A percentile compares a stretch with the other conserved stretches of the same genome.
phyloP scores from a whole-genome alignment of 148 eudicot species.

The Cornus florida region DNA sequence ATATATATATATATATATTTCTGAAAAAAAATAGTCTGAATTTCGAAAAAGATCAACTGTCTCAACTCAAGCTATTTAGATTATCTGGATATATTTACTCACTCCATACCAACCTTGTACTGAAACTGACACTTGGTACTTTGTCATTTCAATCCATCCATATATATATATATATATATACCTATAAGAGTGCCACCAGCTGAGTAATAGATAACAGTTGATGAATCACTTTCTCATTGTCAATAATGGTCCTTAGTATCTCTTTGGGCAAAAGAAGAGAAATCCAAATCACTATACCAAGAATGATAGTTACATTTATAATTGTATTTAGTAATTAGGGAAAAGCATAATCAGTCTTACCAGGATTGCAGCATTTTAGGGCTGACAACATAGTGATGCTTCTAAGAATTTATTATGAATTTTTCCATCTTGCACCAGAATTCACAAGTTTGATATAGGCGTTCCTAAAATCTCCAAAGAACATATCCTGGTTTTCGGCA shows the following conservation, averaged over 20 bases:
- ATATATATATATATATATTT: no score
- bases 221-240: background rate
- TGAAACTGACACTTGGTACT: background rate
- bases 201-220: background rate
- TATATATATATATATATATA: background rate
- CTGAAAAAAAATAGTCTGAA: background rate
- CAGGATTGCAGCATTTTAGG: background rate
- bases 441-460: constrained; percentile 85
- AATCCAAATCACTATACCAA: background rate
- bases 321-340: background rate
- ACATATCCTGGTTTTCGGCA: constrained; percentile 63
- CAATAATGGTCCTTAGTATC: background rate
- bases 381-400: background rate
- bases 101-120: background rate
- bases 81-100: background rate
- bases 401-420: constrained; percentile 14
- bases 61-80: background rate
- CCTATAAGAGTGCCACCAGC: background rate
- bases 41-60: background rate
- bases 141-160: background rate
- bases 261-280: background rate
- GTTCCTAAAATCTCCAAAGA: constrained; percentile 82
- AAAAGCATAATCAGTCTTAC: no score
- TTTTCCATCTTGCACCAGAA: constrained; percentile 81
- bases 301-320: background rate